A percentile compares a stretch with the other conserved stretches of the same genome.
These are phyloP conservation scores for Eucalyptus grandis DNA, from an alignment of 345 rosid species.

Conservation along the genomic window DNA sequence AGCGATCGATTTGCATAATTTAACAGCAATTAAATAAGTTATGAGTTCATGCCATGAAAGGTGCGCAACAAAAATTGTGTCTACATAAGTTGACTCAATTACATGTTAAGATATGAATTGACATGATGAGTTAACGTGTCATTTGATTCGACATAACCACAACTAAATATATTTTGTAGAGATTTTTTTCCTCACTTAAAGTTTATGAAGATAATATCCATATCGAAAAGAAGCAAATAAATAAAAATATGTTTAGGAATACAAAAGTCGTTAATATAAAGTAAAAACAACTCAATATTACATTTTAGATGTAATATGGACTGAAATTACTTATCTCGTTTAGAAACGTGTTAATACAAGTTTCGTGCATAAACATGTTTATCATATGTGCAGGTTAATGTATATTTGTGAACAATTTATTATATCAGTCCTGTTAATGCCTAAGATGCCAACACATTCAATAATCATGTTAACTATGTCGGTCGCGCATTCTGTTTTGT, in stretches of 20 bases:
- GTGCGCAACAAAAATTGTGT: fast-evolving
- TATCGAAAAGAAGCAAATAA: neutral
- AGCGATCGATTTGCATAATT: neutral
- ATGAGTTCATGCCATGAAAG: neutral
- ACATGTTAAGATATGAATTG: fast-evolving
- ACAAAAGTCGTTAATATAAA: neutral
- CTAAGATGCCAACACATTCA: neutral
- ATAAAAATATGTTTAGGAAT: neutral
- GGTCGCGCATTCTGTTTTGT: fast-evolving
- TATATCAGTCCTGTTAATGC: neutral
- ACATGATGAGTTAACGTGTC: neutral
- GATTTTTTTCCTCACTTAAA: neutral
- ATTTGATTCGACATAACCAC: neutral
- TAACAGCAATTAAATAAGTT: neutral
- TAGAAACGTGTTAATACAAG: neutral
- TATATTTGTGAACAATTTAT: neutral
- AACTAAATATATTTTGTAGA: neutral
- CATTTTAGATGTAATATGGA: neutral
- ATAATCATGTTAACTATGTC: neutral
- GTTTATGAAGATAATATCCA: neutral
- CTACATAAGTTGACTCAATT: fast-evolving
- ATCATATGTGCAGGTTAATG: fast-evolving
- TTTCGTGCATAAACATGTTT: neutral
- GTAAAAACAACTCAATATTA: neutral
- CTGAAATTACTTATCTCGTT: neutral